Evolutionary conservation across 2,329 filamentous ascomycete genomes (phyloP).

Genomic region (Ophiostoma piceae): DNA sequence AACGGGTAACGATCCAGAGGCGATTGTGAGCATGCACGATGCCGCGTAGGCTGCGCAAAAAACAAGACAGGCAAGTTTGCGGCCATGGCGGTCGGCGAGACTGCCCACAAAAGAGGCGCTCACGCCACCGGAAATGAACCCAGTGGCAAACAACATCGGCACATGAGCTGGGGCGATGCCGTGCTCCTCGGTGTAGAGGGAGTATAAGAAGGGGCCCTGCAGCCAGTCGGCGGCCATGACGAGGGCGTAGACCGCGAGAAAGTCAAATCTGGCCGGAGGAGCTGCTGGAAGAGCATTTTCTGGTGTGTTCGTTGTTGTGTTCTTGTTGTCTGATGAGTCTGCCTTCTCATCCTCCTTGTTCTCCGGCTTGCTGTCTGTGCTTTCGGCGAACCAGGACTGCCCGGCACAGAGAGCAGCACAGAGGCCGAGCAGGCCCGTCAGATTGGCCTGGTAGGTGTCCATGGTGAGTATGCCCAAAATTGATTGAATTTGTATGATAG

Average conservation of each 20-base stretch:
- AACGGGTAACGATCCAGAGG: slow-evolving; percentile 34
- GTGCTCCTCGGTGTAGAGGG: slow-evolving; percentile 36
- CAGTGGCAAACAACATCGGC: slow-evolving; percentile 39
- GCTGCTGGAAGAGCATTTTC: not conserved
- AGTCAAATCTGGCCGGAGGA: slow-evolving; percentile 28
- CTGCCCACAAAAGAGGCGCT: slow-evolving; percentile 44
- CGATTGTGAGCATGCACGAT: slow-evolving; percentile 42
- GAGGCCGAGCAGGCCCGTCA: slow-evolving; percentile 34
- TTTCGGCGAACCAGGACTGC: slow-evolving; percentile 23
- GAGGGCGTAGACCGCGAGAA: slow-evolving; percentile 43
- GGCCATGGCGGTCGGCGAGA: slow-evolving; percentile 47
- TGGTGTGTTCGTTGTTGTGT: not conserved
- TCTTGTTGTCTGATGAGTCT: not conserved
- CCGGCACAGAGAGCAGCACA: slow-evolving; percentile 32
- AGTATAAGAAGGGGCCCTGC: slow-evolving; percentile 36
- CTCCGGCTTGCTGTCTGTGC: slow-evolving; percentile 20
- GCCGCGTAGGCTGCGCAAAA: slow-evolving; percentile 51
- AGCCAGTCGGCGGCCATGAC: slow-evolving; percentile 50
- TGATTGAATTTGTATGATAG: not conserved
- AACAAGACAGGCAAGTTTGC: slow-evolving; percentile 47
- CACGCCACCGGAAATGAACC: slow-evolving; percentile 43
- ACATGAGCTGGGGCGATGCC: slow-evolving; percentile 32
- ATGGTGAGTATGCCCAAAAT: slow-evolving; percentile 21
- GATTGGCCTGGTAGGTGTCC: slow-evolving; percentile 36
- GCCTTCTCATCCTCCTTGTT: not conserved